A percentile compares a stretch with the other conserved stretches of the same genome.
Evolutionary conservation across 2,329 filamentous ascomycete genomes (phyloP).

Genomic region (Capronia coronata): DNA sequence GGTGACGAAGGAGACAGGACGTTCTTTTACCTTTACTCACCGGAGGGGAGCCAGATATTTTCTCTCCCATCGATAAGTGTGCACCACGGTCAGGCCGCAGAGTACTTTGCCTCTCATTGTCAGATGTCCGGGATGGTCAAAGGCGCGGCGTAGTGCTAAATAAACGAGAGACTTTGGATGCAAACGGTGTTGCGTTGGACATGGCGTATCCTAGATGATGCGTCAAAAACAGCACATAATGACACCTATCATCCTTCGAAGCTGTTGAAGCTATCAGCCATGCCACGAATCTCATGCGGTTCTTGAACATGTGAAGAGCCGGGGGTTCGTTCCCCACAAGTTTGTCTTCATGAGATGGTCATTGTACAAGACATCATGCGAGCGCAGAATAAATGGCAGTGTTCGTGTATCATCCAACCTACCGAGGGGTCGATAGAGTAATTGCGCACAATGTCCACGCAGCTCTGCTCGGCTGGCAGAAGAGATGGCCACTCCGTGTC

Average conservation of each 20-base stretch:
- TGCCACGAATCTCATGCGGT: background rate
- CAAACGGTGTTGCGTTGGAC: too few relatives aligned
- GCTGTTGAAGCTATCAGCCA: background rate
- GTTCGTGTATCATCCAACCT: background rate
- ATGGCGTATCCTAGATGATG: too few relatives aligned
- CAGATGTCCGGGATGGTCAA: background rate
- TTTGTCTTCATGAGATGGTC: background rate
- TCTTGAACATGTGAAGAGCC: too few relatives aligned
- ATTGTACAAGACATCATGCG: background rate
- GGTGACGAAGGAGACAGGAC: too few relatives aligned
- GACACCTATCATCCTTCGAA: background rate
- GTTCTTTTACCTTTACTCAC: too few relatives aligned
- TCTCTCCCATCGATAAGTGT: background rate
- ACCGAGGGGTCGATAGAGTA: background rate
- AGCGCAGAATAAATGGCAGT: background rate
- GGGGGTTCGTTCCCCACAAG: background rate
- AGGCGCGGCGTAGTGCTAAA: background rate
- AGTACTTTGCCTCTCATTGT: background rate
- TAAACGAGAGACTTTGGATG: too few relatives aligned
- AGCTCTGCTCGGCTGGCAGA: background rate
- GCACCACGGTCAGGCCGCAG: background rate
- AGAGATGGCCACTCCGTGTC: constrained; percentile 1
- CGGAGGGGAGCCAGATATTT: too few relatives aligned
- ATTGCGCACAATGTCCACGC: background rate
- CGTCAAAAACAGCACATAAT: background rate